Evolutionary conservation across 768 basidiomycete species (phyloP).

Genomic region (Fistulinella prunicolor): DNA sequence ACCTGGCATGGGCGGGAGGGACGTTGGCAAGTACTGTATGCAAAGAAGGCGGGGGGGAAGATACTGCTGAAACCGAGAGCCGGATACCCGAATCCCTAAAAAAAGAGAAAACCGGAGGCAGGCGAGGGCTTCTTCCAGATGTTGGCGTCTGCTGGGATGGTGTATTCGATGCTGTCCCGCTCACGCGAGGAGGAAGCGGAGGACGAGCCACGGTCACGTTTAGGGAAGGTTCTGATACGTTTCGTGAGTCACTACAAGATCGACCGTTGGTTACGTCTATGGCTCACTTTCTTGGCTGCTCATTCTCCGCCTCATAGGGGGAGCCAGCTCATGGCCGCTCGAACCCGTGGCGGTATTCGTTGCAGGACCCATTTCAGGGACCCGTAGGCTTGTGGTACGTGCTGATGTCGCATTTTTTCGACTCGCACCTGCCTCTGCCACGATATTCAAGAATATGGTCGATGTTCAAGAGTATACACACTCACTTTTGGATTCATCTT

Average conservation of each 20-base stretch:
- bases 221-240: conserved; percentile 12
- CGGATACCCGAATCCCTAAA: conserved; percentile 16
- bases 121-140: conserved; percentile 8
- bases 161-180: conserved; percentile 6
- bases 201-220: conserved; percentile 8
- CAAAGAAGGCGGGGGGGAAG: conserved; percentile 35
- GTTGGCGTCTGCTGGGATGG: conserved; percentile 14
- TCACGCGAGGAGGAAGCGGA: conserved; percentile 12
- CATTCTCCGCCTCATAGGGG: neutral
- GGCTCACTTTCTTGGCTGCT: conserved; percentile 10
- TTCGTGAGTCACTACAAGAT: neutral
- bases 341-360: neutral
- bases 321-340: neutral
- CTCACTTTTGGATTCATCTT: conserved; percentile 1
- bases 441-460: neutral
- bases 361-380: neutral
- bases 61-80: neutral
- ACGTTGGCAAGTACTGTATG: conserved; percentile 51
- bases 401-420: conserved; percentile 1
- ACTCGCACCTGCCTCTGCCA: neutral
- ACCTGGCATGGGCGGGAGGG: conserved; percentile 57
- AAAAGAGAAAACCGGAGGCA: conserved; percentile 12
- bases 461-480: neutral
- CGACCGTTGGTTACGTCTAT: neutral
- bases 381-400: neutral